A percentile compares a stretch with the other conserved stretches of the same genome.
phyloP scores from a whole-genome alignment of 768 basidiomycete species.

The Pisolithus orientalis region DNA sequence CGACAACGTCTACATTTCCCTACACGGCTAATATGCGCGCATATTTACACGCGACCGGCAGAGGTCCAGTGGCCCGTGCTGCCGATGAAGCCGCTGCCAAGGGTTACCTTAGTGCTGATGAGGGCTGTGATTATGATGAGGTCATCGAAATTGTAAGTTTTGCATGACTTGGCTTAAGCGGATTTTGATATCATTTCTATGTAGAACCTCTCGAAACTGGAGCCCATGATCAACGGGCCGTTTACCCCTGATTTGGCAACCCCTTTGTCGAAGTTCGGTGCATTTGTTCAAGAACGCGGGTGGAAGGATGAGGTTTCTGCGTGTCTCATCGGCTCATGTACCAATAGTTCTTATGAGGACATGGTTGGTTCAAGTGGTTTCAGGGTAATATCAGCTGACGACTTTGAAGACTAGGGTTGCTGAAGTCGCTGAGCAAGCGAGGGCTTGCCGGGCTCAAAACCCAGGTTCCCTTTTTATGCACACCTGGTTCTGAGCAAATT shows the following conservation, averaged over 20 bases:
- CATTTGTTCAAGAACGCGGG: conserved; percentile 73
- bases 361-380: conserved; percentile 46
- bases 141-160: conserved; percentile 81
- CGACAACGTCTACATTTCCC: conserved; percentile 98
- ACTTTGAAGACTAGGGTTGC: conserved; percentile 75
- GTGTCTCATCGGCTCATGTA: conserved; percentile 95
- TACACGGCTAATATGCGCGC: conserved; percentile 86
- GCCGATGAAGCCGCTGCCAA: conserved; percentile 76
- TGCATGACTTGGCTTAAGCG: not conserved
- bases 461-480: conserved; percentile 83
- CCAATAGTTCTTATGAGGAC: conserved; percentile 97
- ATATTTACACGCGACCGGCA: conserved; percentile 87
- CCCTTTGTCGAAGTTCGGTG: conserved; percentile 82
- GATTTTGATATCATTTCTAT: conserved; percentile 1
- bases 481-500: conserved; percentile 92
- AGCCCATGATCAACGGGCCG: conserved; percentile 93
- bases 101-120: conserved; percentile 80
- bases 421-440: conserved; percentile 86
- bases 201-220: conserved; percentile 82
- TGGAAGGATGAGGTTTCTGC: conserved; percentile 95
- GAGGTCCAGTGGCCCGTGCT: conserved; percentile 76
- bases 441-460: conserved; percentile 69
- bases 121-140: conserved; percentile 90
- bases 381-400: conserved; percentile 3
- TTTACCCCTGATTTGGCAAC: conserved; percentile 97